Evolutionary conservation across 2,329 filamentous ascomycete genomes (phyloP), one percentile per base, ranked within the genome.

Genomic region (Septoria linicola): DNA sequence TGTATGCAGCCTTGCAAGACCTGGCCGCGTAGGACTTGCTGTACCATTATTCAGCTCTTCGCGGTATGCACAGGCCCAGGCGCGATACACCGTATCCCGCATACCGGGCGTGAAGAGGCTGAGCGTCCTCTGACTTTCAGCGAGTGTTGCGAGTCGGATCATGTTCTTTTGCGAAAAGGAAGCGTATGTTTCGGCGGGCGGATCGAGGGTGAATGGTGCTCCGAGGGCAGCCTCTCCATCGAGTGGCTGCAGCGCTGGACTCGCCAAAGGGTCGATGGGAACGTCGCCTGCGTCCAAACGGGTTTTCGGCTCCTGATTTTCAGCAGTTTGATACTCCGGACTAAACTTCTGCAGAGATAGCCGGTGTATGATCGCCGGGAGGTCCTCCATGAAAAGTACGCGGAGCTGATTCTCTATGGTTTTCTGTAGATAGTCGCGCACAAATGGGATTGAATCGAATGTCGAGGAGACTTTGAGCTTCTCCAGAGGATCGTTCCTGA

Each of bases 401-500:
- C 93, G 85, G 55, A 99, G 74, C 70, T 97, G 93, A 44, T 83
- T 87, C 72, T 99, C 93, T 63, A 99, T 99, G 55, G 92, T 95
- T 68, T 89, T 87, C 68, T 99, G 93, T 50, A 99, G 76, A 70
- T 97, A 97, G 70, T 99, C 91, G 61, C 93, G 87, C 57, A 99
- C 93, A 67, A 99, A 99, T 37, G 93, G 92, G 65, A 99, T 99
- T 10, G 92, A 96, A 74, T 99, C 93, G 71, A 99, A 99, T 37
- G 93, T 99, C 61, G 92, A 97, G 1, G 92, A 97, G 60, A 99
- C 93, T 75, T 96, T 97, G 65, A 99, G 83, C 3, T 92, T 96
- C 69, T 99, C 93, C 55, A 99, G 83, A 3, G 93, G 93, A 68
- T 99, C 93, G 80, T 99, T 97, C 63, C 93, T 86, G 70, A 99